Evolutionary conservation across 2,329 filamentous ascomycete genomes (phyloP), one percentile per base, ranked within the genome.

Genomic region (Myotisia sp.): DNA sequence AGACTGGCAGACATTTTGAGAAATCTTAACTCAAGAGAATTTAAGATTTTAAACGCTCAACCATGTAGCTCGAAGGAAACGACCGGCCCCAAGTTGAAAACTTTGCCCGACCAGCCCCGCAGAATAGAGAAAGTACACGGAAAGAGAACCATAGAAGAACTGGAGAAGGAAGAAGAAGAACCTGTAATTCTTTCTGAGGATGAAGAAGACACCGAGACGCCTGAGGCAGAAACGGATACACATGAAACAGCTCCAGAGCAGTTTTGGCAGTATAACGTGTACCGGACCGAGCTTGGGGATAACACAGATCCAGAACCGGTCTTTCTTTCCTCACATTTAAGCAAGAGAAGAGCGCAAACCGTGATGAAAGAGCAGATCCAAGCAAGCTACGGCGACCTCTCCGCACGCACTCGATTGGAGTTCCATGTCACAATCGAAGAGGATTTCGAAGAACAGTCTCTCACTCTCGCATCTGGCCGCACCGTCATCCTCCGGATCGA

Each of bases 231-330:
- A 2, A n/a, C 17, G 10, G 26, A 13, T 9, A 3, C 30, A 37
- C 17, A 14, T 32, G 12, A 23, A 19, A 16, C n/a, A 7, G 14
- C 10, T 6, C 20, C 19, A 22, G 18, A 32, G 30, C 17, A 16
- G 9, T 29, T 42, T 16, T 42, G 37, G 37, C 8, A 14, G 5
- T 42, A 42, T 29, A 22, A 35, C 13, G 37, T 42, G 2, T 40
- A 34, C 30, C 16, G 30, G 6, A 24, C 22, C 5, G 38, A 37
- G 7, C 17, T 18, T 7, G 26, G 23, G 17, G 26, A 28, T 9
- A n/a, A 24, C 13, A 14, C 13, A 3, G 32, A 27, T 7, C n/a
- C 30, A 32, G 13, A 32, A 4, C 22, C 26, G 14, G 26, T 33
- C 6, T 13, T 20, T 19, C 10, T 42, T 7, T 20, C 16, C 2